Evolutionary conservation across 805 yeast species (phyloP).

Genomic region (Saccharomyces paradoxus): DNA sequence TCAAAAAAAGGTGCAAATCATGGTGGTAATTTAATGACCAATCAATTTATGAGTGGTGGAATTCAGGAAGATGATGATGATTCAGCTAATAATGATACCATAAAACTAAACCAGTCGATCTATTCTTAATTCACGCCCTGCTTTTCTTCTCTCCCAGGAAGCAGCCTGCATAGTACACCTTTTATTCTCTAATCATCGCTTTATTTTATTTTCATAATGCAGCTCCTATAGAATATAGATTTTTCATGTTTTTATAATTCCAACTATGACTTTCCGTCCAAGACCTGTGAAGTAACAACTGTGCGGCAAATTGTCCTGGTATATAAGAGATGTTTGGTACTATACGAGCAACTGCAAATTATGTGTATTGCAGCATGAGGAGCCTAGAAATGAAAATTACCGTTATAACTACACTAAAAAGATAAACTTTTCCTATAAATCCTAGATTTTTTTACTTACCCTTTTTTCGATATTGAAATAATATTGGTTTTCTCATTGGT

Average conservation of each 20-base stretch:
- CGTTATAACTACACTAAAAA: neutral
- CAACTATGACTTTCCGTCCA: neutral
- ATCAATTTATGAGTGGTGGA: slow-evolving; percentile 25
- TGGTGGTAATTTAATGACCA: slow-evolving; percentile 16
- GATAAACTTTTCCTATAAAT: neutral
- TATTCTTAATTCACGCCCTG: slow-evolving; percentile 13
- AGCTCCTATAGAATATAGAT: neutral
- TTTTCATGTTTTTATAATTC: neutral
- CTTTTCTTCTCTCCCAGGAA: neutral
- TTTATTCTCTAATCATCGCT: neutral
- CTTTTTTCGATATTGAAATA: neutral
- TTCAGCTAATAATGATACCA: slow-evolving; percentile 12
- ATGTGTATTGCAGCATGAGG: neutral
- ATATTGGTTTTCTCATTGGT: neutral
- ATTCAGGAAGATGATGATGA: slow-evolving; percentile 25
- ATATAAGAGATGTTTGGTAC: neutral
- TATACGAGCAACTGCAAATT: neutral
- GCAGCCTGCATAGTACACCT: neutral
- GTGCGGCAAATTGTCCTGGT: neutral
- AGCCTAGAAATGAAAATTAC: neutral
- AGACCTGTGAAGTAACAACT: neutral
- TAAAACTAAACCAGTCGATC: slow-evolving; percentile 26
- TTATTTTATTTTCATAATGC: neutral
- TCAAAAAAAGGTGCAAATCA: slow-evolving; percentile 24
- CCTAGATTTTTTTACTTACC: neutral